Percentiles rank a stretch among this genome's conserved stretches.
These are phyloP conservation scores for Choiromyces venosus DNA, from an alignment of 495 filamentous ascomycete genomes.

Conservation along the genomic window DNA sequence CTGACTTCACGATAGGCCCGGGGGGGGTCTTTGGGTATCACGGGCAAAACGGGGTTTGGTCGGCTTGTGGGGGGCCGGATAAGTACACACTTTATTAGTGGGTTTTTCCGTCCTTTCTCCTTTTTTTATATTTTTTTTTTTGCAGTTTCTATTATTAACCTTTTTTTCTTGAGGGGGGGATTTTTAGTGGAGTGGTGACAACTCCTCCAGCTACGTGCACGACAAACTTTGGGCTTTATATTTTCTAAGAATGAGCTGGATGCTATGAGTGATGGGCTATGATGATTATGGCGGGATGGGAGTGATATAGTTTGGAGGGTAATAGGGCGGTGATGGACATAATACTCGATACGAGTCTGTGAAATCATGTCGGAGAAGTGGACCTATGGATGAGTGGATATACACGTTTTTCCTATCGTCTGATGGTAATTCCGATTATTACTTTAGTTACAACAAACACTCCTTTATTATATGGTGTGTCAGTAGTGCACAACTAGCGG, in stretches of 20 bases:
- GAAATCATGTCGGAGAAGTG: neutral
- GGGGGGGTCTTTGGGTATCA: neutral
- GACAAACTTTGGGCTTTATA: neutral
- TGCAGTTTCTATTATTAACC: neutral
- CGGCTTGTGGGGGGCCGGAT: neutral
- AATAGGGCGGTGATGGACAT: neutral
- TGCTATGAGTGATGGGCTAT: neutral
- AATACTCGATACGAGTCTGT: neutral
- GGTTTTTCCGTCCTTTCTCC: neutral
- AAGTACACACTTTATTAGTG: neutral
- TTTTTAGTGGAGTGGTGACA: neutral
- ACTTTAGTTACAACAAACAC: neutral
- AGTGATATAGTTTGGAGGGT: neutral
- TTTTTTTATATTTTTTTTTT: neutral
- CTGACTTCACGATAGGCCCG: constrained; percentile 17
- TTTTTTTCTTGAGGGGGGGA: neutral
- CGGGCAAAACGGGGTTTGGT: neutral
- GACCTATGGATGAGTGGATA: neutral
- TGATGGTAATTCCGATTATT: neutral
- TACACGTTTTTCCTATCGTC: neutral
- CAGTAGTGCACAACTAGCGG: no score
- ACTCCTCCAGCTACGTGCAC: neutral
- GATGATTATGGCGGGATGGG: neutral
- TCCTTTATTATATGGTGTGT: neutral
- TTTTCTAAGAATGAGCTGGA: neutral